These are phyloP conservation scores for Haematococcus lacustris DNA, from an alignment of 139 green algal species.

Conservation along the genomic window DNA sequence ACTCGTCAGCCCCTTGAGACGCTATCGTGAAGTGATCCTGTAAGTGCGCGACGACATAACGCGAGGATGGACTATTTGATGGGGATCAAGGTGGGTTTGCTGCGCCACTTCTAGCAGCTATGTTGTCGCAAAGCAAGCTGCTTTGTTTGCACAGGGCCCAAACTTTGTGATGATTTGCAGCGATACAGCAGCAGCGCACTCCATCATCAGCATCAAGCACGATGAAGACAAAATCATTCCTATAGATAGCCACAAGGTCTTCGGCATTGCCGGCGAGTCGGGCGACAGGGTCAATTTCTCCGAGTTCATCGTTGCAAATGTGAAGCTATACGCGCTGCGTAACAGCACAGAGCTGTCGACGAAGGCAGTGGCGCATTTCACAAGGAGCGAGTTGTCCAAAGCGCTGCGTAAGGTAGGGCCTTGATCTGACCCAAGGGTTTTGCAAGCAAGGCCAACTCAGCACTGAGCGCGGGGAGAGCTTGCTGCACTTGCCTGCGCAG, in stretches of 20 bases:
- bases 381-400: conserved; percentile 84
- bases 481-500: conserved; percentile 36
- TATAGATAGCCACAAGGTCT: conserved; percentile 80
- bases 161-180: conserved; percentile 94
- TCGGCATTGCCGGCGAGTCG: conserved; percentile 81
- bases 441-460: neutral
- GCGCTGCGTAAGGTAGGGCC: conserved; percentile 73
- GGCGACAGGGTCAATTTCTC: conserved; percentile 87
- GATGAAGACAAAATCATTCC: conserved; percentile 92
- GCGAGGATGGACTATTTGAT: conserved; percentile 64
- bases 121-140: neutral
- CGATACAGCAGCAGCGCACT: conserved; percentile 79
- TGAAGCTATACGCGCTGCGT: conserved; percentile 83
- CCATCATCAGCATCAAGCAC: conserved; percentile 95
- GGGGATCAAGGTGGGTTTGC: conserved; percentile 33
- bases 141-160: conserved; percentile 31
- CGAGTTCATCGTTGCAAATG: conserved; percentile 86
- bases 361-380: conserved; percentile 86
- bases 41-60: no score
- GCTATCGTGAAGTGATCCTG: no score
- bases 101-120: neutral
- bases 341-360: conserved; percentile 80
- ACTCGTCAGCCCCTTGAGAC: no score
- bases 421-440: neutral
- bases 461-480: neutral